These are phyloP conservation scores for Penicillium silybi DNA, from an alignment of 495 filamentous ascomycete genomes.

Conservation along the genomic window DNA sequence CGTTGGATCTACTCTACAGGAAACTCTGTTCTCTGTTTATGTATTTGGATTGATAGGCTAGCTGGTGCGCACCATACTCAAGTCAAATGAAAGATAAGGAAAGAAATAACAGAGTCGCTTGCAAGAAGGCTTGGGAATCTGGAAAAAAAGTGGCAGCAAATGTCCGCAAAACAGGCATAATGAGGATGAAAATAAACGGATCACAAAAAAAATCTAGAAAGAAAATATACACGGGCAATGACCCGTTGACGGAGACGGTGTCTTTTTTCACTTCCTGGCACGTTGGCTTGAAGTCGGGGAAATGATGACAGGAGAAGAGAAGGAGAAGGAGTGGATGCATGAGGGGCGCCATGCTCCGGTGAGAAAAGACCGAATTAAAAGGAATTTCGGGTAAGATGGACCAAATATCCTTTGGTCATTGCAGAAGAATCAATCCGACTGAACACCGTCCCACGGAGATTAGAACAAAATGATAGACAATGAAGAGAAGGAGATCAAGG, in stretches of 20 bases:
- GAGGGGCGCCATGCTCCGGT: slow-evolving; percentile 15
- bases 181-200: background rate
- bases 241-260: background rate
- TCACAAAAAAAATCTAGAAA: background rate
- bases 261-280: background rate
- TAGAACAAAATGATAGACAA: slow-evolving; percentile 12
- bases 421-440: slow-evolving; percentile 16
- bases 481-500: slow-evolving; percentile 17
- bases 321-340: slow-evolving; percentile 17
- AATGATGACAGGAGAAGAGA: slow-evolving; percentile 4
- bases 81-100: slow-evolving; percentile 1
- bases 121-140: slow-evolving; percentile 34
- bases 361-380: slow-evolving; percentile 12
- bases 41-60: background rate
- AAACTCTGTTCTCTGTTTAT: background rate
- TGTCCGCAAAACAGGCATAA: background rate
- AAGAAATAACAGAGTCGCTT: slow-evolving; percentile 17
- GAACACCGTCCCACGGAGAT: slow-evolving; percentile 35
- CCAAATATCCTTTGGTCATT: slow-evolving; percentile 1
- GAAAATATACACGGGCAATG: background rate
- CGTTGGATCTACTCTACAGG: background rate
- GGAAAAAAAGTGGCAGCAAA: slow-evolving; percentile 26
- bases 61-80: slow-evolving; percentile 8
- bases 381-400: slow-evolving; percentile 15
- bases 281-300: slow-evolving; percentile 1